phyloP scores from a whole-genome alignment of 371 early-diverging fungal species.

The Actinomortierella ambigua region DNA sequence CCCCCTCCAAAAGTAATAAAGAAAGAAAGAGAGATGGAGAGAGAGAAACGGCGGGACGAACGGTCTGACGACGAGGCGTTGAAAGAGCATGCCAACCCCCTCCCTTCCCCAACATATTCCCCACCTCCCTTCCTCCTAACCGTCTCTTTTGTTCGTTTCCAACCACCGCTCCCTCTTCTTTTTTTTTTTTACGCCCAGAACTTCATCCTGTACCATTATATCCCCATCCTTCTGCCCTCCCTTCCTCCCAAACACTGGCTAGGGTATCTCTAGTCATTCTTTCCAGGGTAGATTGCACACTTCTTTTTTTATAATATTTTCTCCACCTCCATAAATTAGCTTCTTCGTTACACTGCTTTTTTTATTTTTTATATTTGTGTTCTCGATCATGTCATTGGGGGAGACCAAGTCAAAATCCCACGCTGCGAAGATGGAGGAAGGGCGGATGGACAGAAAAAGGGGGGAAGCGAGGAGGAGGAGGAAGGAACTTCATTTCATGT shows the following conservation, averaged over 20 bases:
- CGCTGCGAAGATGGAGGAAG: neutral
- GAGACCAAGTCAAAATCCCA: neutral
- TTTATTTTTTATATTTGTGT: neutral
- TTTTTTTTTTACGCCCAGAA: no score
- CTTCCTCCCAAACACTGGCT: no score
- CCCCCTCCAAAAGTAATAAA: neutral
- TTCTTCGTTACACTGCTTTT: neutral
- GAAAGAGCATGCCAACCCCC: neutral
- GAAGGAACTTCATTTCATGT: neutral
- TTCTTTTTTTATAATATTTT: neutral
- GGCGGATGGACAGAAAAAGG: neutral
- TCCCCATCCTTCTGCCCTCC: no score
- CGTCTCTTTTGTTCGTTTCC: neutral
- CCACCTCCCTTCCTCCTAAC: constrained; percentile 3
- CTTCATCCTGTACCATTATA: no score
- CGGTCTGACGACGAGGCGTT: constrained; percentile 21
- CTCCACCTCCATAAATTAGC: no score
- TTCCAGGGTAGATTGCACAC: neutral
- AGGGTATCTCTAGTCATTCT: neutral
- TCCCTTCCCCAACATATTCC: neutral
- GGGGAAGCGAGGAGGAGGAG: neutral
- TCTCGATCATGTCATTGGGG: neutral
- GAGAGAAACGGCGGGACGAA: constrained; percentile 11
- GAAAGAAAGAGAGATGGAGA: neutral
- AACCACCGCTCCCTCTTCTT: no score